Conservation (phyloP, 2,329 filamentous ascomycete species). For the Metarhizium album region DNA sequence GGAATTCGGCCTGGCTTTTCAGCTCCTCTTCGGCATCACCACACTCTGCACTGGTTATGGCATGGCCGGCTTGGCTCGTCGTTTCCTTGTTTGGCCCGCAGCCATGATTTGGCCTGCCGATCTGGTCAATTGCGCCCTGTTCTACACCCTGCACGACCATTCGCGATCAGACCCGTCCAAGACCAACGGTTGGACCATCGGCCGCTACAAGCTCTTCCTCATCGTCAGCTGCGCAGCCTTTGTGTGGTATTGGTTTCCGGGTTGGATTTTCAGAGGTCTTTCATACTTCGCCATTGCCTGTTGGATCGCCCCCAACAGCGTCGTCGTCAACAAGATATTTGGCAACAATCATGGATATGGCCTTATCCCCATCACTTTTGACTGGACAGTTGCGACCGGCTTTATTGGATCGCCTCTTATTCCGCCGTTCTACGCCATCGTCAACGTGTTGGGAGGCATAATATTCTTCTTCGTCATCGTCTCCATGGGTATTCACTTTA, state of each 20-base stretch:
- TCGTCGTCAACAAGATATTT: constrained; percentile 53
- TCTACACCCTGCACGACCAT: constrained; percentile 37
- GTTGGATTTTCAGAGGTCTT: constrained; percentile 51
- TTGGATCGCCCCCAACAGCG: constrained; percentile 49
- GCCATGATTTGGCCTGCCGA: constrained; percentile 49
- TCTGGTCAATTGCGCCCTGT: constrained; percentile 41
- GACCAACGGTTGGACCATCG: constrained; percentile 50
- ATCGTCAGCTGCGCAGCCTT: constrained; percentile 41
- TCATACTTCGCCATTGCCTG: constrained; percentile 52
- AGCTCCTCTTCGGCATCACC: constrained; percentile 42
- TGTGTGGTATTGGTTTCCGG: constrained; percentile 51
- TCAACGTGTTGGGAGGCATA: constrained; percentile 42
- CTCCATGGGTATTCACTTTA: constrained; percentile 49
- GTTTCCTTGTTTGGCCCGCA: constrained; percentile 43
- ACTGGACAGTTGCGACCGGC: constrained; percentile 37
- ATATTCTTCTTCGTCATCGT: constrained; percentile 44
- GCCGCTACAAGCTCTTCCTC: constrained; percentile 54
- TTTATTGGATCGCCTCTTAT: constrained; percentile 40
- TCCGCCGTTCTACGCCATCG: constrained; percentile 43
- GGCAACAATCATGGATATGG: constrained; percentile 48
- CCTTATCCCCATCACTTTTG: constrained; percentile 50
- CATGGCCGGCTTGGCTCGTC: constrained; percentile 41
- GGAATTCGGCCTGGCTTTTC: constrained; percentile 42
- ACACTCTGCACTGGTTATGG: constrained; percentile 48
- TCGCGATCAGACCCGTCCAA: constrained; percentile 35